phyloP scores from a whole-genome alignment of 139 green algal species.

The Coelastrella sp. region DNA sequence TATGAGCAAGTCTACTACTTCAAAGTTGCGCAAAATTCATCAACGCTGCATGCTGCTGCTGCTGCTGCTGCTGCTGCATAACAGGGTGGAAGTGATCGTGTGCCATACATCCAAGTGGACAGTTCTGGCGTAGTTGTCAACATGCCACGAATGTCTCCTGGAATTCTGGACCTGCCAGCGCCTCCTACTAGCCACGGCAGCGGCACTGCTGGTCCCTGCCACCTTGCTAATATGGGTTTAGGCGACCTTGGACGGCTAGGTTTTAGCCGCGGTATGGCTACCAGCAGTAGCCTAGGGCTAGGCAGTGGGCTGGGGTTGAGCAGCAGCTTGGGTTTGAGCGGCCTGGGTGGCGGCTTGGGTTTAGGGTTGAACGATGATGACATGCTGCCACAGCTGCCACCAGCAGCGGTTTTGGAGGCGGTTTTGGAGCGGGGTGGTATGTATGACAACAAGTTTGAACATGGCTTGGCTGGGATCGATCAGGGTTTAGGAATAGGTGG shows the following conservation, averaged over 20 bases:
- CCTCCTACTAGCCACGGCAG: background rate
- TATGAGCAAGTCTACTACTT: background rate
- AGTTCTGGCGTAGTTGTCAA: background rate
- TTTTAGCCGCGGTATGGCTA: background rate
- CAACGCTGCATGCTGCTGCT: background rate
- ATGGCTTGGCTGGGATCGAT: background rate
- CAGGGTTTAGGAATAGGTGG: background rate
- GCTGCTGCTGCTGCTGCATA: background rate
- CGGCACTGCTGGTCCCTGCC: background rate
- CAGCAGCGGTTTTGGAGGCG: background rate
- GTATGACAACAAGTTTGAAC: conserved; percentile 8
- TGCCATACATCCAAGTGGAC: background rate
- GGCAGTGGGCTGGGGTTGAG: background rate
- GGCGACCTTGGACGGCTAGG: background rate
- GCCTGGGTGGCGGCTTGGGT: background rate
- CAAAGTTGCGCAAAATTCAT: background rate
- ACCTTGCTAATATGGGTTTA: background rate
- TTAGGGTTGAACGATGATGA: background rate
- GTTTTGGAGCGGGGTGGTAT: background rate
- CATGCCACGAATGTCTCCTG: background rate
- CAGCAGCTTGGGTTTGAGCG: background rate
- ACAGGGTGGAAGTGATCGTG: background rate
- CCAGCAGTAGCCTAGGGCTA: background rate
- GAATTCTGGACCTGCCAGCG: background rate
- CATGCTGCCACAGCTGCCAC: background rate